Base-by-base conservation (phyloP, 345 rosid genomes). In the Camelina laxa region DNA sequence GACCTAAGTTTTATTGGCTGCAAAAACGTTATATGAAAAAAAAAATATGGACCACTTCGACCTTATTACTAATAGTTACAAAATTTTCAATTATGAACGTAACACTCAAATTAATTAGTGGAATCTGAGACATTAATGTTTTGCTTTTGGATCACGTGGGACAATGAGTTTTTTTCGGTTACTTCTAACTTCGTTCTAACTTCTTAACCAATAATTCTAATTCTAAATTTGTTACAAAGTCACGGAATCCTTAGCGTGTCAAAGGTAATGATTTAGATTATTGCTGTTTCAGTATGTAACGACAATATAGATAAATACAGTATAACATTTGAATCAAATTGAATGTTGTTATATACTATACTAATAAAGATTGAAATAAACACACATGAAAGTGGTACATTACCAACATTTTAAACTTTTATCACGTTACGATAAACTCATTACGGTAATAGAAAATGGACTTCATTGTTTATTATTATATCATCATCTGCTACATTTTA, bases 1-100 rank as follows among this genome's bases (percentile, higher is more conserved):
- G 42, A 3, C 14, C 4, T 14, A 39, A 59, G 9, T 60, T 38
- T 48, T 38, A 21, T 20, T 60, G 35, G 48, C 24, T 70, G 67
- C 67, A 47, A 72, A 20, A 53, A 11, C 8, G 30, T 51, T 27
- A 61, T 14, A 61, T 62, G 42, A 50, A 61, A 72, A 27, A 27
- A 27, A 4, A 27, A n/a, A n/a, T n/a, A 65, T 51, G 61, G 76
- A 39, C 76, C 76, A 62, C 62, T 62, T 38, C 44, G 14, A 41
- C 24, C 55, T 72, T 50, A 30, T 12, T 54, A 45, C 14, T 17
- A 73, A 53, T 51, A 48, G 54, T 51, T 61, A 61, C 60, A 41
- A 38, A 57, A 0, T 38, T 38, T 33, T 1, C 14, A 39, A 11
- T 39, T 39, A 38, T 38, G 4, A 39, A 39, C 3, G 13, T 39